Evolutionary conservation across 305 asterid species (phyloP).

Genomic region (Rubia tinctorum): DNA sequence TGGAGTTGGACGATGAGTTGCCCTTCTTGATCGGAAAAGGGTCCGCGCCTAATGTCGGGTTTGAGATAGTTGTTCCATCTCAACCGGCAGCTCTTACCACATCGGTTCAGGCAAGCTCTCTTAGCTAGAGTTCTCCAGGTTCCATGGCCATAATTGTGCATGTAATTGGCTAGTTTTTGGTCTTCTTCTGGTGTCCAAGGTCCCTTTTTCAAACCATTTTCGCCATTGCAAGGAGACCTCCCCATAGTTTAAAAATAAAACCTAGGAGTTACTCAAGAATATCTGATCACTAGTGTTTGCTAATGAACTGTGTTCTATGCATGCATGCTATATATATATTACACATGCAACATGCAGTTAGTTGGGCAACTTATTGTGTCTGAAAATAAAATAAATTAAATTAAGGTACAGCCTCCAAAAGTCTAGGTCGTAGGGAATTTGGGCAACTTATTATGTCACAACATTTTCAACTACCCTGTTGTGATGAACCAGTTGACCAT

Average conservation of each 20-base stretch:
- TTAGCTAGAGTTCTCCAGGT: constrained; percentile 43
- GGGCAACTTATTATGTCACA: neutral
- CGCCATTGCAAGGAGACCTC: constrained; percentile 27
- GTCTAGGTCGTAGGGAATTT: neutral
- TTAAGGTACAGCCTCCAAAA: neutral
- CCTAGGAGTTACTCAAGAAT: neutral
- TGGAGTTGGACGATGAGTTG: constrained; percentile 14
- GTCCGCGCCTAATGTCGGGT: constrained; percentile 50
- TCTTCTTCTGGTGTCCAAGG: constrained; percentile 58
- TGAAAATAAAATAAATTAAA: too few relatives aligned
- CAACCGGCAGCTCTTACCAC: constrained; percentile 54
- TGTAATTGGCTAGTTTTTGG: constrained; percentile 28
- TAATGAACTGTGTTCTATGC: neutral
- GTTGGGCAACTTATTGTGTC: neutral
- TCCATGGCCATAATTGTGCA: constrained; percentile 33
- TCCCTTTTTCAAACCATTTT: constrained; percentile 40
- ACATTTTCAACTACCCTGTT: neutral
- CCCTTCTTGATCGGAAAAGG: constrained; percentile 23
- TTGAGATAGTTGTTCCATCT: constrained; percentile 56
- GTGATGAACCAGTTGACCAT: neutral
- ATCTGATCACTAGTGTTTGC: neutral
- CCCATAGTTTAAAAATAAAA: constrained; percentile 21
- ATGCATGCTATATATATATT: neutral
- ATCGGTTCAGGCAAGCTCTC: constrained; percentile 42
- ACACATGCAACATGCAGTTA: neutral